Evolutionary conservation across 2,329 filamentous ascomycete genomes (phyloP).

Genomic region (Allantophomopsis cytisporea): DNA sequence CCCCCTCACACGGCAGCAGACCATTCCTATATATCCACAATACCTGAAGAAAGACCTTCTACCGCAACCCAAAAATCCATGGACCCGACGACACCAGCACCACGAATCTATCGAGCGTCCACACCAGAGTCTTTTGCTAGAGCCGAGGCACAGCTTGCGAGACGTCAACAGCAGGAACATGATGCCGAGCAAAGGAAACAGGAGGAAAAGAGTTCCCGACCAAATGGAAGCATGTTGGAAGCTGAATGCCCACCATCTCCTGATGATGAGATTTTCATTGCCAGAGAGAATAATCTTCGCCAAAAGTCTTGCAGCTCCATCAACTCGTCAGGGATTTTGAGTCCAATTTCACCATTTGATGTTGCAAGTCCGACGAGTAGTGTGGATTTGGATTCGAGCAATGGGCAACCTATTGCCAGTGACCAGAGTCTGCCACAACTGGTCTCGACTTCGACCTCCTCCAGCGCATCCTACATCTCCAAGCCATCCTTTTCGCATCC

Average conservation of each 20-base stretch:
- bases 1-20: conserved; percentile 13
- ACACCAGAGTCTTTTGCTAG: conserved; percentile 25
- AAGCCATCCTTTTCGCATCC: conserved; percentile 28
- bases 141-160: conserved; percentile 17
- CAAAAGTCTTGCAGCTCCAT: conserved; percentile 16
- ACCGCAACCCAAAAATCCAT: conserved; percentile 26
- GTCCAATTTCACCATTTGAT: background rate
- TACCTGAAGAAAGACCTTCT: conserved; percentile 29
- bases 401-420: background rate
- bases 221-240: background rate
- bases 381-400: background rate
- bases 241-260: conserved; percentile 30
- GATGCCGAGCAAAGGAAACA: conserved; percentile 19
- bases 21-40: conserved; percentile 13
- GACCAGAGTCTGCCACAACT: conserved; percentile 13
- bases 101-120: conserved; percentile 22
- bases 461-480: conserved; percentile 29
- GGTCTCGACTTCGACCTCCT: conserved; percentile 26
- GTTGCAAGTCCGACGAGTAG: background rate
- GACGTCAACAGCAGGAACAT: conserved; percentile 20
- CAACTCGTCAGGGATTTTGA: conserved; percentile 9
- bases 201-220: conserved; percentile 3
- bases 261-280: conserved; percentile 22
- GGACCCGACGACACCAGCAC: conserved; percentile 23
- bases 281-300: conserved; percentile 7